Percentiles rank a stretch among this genome's conserved stretches.
phyloP scores from a whole-genome alignment of 495 filamentous ascomycete species.

The Aspergillus conjunctus region DNA sequence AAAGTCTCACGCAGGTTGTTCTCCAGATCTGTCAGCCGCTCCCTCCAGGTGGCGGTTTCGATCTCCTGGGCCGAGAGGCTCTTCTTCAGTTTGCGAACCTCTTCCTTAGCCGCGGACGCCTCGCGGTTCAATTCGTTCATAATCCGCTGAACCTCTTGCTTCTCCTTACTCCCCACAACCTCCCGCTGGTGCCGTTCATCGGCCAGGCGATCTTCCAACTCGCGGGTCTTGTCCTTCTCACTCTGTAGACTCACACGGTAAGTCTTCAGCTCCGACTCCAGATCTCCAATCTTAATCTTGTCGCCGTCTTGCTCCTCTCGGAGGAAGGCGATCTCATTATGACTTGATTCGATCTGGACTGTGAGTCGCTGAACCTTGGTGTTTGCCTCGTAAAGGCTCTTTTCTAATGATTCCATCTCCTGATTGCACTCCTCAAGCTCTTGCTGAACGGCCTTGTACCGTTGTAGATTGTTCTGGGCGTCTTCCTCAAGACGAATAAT shows the following conservation, averaged over 20 bases:
- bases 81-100: slow-evolving; percentile 77
- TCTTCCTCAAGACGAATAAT: slow-evolving; percentile 87
- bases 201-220: slow-evolving; percentile 75
- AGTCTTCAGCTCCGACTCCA: slow-evolving; percentile 78
- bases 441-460: slow-evolving; percentile 71
- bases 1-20: slow-evolving; percentile 81
- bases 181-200: slow-evolving; percentile 85
- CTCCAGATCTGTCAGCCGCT: slow-evolving; percentile 86
- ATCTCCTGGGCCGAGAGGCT: slow-evolving; percentile 80
- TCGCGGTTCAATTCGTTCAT: slow-evolving; percentile 86
- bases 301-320: slow-evolving; percentile 96
- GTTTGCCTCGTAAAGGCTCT: slow-evolving; percentile 74
- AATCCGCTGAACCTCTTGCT: slow-evolving; percentile 80
- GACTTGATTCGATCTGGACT: slow-evolving; percentile 88
- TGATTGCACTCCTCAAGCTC: slow-evolving; percentile 74
- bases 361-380: slow-evolving; percentile 81
- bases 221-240: slow-evolving; percentile 76
- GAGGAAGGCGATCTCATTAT: slow-evolving; percentile 91
- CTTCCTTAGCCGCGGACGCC: slow-evolving; percentile 79
- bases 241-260: slow-evolving; percentile 71
- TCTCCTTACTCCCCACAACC: slow-evolving; percentile 79
- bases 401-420: slow-evolving; percentile 76
- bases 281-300: slow-evolving; percentile 95
- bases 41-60: slow-evolving; percentile 85
- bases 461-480: slow-evolving; percentile 64